A percentile compares a stretch with the other conserved stretches of the same genome.
phyloP scores from a whole-genome alignment of 2,329 filamentous ascomycete species.

The Pyricularia pennisetigena region DNA sequence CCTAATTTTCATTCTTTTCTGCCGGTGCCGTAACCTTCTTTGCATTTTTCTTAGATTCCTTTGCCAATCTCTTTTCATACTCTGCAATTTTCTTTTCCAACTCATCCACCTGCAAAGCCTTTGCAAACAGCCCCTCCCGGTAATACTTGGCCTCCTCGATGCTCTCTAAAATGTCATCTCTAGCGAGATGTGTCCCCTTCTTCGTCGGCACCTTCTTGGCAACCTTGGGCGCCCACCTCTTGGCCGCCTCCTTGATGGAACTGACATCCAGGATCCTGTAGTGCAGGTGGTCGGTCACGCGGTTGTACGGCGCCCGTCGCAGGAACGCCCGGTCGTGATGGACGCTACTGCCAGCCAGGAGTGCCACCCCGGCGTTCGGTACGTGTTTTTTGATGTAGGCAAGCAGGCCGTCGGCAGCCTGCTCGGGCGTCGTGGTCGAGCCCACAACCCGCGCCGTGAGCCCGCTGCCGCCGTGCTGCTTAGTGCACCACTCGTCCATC shows the following conservation, averaged over 20 bases:
- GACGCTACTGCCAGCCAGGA: constrained; percentile 88
- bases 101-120: neutral
- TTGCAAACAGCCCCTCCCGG: constrained; percentile 55
- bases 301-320: constrained; percentile 59
- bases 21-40: neutral
- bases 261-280: constrained; percentile 91
- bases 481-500: constrained; percentile 86
- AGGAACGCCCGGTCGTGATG: constrained; percentile 85
- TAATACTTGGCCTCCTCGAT: constrained; percentile 88
- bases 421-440: constrained; percentile 61
- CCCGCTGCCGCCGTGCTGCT: constrained; percentile 71
- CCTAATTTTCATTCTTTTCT: neutral
- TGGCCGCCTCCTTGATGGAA: constrained; percentile 80
- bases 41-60: neutral
- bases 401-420: constrained; percentile 64
- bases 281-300: constrained; percentile 68
- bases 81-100: neutral
- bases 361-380: constrained; percentile 53
- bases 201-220: constrained; percentile 54
- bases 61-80: neutral
- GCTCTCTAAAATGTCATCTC: constrained; percentile 87
- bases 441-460: constrained; percentile 66
- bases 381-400: constrained; percentile 67
- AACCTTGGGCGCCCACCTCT: constrained; percentile 62
- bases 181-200: constrained; percentile 69